phyloP scores from a whole-genome alignment of 371 early-diverging fungal species.

The Mucor lusitanicus region DNA sequence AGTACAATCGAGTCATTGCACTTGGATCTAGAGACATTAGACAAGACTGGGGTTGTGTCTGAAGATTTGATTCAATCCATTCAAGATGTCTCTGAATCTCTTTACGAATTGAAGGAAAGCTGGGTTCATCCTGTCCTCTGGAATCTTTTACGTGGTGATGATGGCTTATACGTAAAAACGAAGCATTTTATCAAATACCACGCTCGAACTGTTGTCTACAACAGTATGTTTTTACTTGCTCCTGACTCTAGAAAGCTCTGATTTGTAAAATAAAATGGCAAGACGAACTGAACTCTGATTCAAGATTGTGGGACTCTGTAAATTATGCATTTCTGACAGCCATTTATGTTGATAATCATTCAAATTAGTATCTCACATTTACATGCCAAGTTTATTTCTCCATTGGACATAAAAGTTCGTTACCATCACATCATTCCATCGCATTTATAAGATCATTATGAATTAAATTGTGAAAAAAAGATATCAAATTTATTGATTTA shows the following conservation, averaged over 20 bases:
- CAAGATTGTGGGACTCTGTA: too few relatives aligned
- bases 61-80: neutral
- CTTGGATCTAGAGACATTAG: slow-evolving; percentile 5
- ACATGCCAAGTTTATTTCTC: too few relatives aligned
- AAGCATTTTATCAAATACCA: slow-evolving; percentile 13
- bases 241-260: slow-evolving; percentile 18
- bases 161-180: slow-evolving; percentile 25
- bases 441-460: too few relatives aligned
- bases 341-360: too few relatives aligned
- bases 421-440: too few relatives aligned
- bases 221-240: slow-evolving; percentile 28
- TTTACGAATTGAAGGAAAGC: slow-evolving; percentile 13
- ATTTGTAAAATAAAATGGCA: neutral
- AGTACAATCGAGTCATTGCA: slow-evolving; percentile 19
- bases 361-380: too few relatives aligned
- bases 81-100: slow-evolving; percentile 17
- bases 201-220: slow-evolving; percentile 1
- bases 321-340: too few relatives aligned
- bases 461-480: too few relatives aligned
- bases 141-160: slow-evolving; percentile 27
- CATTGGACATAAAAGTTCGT: too few relatives aligned
- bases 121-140: slow-evolving; percentile 41
- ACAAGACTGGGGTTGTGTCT: neutral
- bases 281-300: too few relatives aligned
- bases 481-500: neutral